phyloP scores from a whole-genome alignment of 2,329 filamentous ascomycete genomes.

The Curvularia sp. region DNA sequence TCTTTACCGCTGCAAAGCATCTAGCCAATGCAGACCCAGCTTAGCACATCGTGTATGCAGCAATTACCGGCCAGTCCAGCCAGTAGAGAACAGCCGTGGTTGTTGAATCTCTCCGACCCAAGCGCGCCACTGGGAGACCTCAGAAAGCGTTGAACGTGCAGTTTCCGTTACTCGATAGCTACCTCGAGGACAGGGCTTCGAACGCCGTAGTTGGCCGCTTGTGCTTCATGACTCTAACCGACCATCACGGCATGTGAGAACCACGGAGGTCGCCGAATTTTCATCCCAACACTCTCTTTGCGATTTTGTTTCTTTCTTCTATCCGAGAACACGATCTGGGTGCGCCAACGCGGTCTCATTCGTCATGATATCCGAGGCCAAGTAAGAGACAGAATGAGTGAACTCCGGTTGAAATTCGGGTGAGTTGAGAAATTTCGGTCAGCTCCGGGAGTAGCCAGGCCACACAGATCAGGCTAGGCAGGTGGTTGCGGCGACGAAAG shows the following conservation, averaged over 20 bases:
- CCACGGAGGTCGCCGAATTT: constrained; percentile 4
- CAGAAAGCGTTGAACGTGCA: constrained; percentile 12
- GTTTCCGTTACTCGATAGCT: constrained; percentile 48
- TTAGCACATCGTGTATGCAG: constrained; percentile 14
- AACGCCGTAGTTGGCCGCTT: constrained; percentile 23
- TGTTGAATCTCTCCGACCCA: constrained; percentile 15
- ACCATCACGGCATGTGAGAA: constrained; percentile 5
- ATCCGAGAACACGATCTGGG: background rate
- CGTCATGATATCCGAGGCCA: background rate
- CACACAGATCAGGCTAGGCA: constrained; percentile 21
- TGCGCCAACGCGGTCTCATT: background rate
- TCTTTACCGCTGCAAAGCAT: constrained; percentile 17
- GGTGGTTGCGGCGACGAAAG: constrained; percentile 20
- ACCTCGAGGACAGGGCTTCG: constrained; percentile 26
- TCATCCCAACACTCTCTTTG: background rate
- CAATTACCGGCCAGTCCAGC: constrained; percentile 10
- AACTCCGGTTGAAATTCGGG: constrained; percentile 15
- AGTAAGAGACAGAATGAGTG: background rate
- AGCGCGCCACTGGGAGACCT: constrained; percentile 22
- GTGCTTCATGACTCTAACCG: constrained; percentile 8
- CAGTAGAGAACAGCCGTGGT: constrained; percentile 13
- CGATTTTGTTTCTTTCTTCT: background rate
- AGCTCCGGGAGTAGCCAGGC: constrained; percentile 32
- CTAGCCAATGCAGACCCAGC: constrained; percentile 18
- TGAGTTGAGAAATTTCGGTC: constrained; percentile 24